These are phyloP conservation scores for Datisca glomerata DNA, from an alignment of 306 rosid genomes.

Conservation along the genomic window DNA sequence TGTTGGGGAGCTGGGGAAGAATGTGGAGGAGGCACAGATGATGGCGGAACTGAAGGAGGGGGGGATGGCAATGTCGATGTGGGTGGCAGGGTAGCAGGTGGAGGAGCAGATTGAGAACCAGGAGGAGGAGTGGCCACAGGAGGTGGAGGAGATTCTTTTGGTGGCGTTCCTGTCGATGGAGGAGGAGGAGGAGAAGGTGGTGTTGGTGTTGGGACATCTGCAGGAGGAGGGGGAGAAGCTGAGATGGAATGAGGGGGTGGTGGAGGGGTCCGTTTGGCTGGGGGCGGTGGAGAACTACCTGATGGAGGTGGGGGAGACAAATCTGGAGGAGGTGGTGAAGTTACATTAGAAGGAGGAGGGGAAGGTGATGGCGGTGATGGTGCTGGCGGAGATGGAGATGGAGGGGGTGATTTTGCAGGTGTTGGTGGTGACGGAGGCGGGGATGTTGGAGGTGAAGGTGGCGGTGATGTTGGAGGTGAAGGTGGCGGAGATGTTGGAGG, in stretches of 20 bases:
- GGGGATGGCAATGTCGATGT: constrained; percentile 36
- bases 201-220: constrained; percentile 29
- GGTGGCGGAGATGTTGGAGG: constrained; percentile 27
- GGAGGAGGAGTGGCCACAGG: constrained; percentile 46
- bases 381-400: constrained; percentile 23
- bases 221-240: constrained; percentile 48
- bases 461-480: constrained; percentile 16
- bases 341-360: constrained; percentile 33
- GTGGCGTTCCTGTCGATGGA: constrained; percentile 26
- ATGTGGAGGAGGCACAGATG: constrained; percentile 43
- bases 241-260: constrained; percentile 33
- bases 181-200: constrained; percentile 45
- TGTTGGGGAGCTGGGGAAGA: constrained; percentile 29
- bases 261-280: constrained; percentile 32
- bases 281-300: constrained; percentile 44
- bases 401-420: constrained; percentile 35
- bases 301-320: constrained; percentile 33
- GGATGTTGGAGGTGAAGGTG: constrained; percentile 25
- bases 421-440: constrained; percentile 30
- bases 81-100: constrained; percentile 26
- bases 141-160: constrained; percentile 34
- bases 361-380: constrained; percentile 22
- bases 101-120: constrained; percentile 34
- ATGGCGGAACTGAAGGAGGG: constrained; percentile 53
- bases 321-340: constrained; percentile 37